Percentiles rank a stretch among this genome's conserved stretches.
Evolutionary conservation across 306 rosid species (phyloP).

Genomic region (Mimosa bimucronata): DNA sequence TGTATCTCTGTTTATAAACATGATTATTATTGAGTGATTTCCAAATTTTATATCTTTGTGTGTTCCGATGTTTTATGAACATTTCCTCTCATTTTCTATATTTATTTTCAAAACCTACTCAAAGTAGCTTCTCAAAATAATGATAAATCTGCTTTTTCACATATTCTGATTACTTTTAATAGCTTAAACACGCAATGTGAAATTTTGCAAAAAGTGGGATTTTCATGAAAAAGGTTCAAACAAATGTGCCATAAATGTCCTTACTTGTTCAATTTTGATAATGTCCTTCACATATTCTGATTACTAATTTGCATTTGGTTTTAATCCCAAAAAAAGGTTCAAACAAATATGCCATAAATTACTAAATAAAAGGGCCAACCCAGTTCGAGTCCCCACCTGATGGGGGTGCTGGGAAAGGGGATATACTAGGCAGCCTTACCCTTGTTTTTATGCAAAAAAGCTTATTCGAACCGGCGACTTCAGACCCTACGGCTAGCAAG

Average conservation of each 20-base stretch:
- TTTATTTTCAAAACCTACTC: background rate
- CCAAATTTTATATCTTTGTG: background rate
- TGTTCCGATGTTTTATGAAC: background rate
- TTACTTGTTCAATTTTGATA: constrained; percentile 25
- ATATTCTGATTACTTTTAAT: background rate
- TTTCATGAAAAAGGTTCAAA: background rate
- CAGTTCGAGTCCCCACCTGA: too few relatives aligned
- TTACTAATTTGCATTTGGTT: too few relatives aligned
- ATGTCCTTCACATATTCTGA: too few relatives aligned
- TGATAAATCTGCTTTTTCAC: background rate
- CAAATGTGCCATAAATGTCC: constrained; percentile 12
- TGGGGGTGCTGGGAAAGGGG: too few relatives aligned
- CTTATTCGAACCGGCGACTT: too few relatives aligned
- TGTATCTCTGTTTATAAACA: background rate
- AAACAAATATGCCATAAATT: too few relatives aligned
- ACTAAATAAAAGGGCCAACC: too few relatives aligned
- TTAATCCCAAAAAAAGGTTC: too few relatives aligned
- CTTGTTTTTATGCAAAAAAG: too few relatives aligned
- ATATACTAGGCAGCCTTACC: too few relatives aligned
- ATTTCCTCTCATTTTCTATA: background rate
- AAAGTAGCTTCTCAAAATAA: background rate
- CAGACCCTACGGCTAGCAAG: too few relatives aligned
- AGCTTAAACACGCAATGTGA: background rate
- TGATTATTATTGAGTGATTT: background rate
- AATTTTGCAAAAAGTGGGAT: background rate